phyloP scores from a whole-genome alignment of 495 filamentous ascomycete genomes.

The Podospora pseudocomata region DNA sequence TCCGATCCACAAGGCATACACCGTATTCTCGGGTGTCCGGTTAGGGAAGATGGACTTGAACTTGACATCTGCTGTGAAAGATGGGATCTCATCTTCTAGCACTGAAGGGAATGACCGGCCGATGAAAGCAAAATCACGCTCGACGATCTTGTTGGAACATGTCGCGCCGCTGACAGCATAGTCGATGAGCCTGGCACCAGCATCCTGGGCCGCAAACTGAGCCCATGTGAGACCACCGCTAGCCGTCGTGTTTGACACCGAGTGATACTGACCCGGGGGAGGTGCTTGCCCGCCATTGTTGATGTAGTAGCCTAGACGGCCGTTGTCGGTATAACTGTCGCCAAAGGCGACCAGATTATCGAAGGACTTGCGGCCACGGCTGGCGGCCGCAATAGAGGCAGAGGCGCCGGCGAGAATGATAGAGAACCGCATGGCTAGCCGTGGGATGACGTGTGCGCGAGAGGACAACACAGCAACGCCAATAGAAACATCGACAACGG shows the following conservation, averaged over 20 bases:
- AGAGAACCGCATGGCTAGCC: conserved; percentile 26
- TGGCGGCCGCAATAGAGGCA: conserved; percentile 23
- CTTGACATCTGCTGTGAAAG: conserved; percentile 59
- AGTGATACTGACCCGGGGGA: conserved; percentile 53
- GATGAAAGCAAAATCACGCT: conserved; percentile 47
- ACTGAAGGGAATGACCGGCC: conserved; percentile 57
- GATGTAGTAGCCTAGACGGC: conserved; percentile 58
- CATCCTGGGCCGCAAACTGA: conserved; percentile 54
- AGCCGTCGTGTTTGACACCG: conserved; percentile 45
- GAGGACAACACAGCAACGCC: not conserved
- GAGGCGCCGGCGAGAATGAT: conserved; percentile 26
- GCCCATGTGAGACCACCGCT: conserved; percentile 67
- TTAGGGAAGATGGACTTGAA: conserved; percentile 50
- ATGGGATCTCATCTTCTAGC: conserved; percentile 63
- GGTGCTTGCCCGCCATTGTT: conserved; percentile 55
- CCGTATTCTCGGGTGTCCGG: conserved; percentile 53
- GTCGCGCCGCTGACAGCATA: conserved; percentile 69
- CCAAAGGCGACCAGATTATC: conserved; percentile 52
- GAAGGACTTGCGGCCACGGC: conserved; percentile 19
- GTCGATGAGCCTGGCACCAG: conserved; percentile 61
- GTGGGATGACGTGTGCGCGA: not conserved
- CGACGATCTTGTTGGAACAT: conserved; percentile 64
- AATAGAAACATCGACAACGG: not conserved
- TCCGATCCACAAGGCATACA: conserved; percentile 74
- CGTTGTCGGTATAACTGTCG: conserved; percentile 74